Evolutionary conservation across 768 basidiomycete species (phyloP).

Genomic region (Trametes cubensis): DNA sequence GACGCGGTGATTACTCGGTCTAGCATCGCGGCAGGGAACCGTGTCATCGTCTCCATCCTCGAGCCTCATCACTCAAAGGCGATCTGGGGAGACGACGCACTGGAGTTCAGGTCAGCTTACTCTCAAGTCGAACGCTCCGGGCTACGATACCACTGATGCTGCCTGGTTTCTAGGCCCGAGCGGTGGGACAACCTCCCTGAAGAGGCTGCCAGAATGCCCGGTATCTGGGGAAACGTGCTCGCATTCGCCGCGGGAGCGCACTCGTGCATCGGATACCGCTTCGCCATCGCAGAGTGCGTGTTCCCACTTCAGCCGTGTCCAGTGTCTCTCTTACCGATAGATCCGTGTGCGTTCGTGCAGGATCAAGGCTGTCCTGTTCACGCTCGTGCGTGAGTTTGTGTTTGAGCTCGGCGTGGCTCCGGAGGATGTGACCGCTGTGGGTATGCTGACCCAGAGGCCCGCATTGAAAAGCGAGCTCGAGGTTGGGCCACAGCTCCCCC

Average conservation of each 20-base stretch:
- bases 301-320: too few relatives aligned
- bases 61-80: conserved; percentile 51
- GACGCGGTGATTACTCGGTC: too few relatives aligned
- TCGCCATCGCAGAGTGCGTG: conserved; percentile 54
- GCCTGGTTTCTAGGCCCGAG: conserved; percentile 51
- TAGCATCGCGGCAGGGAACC: conserved; percentile 32
- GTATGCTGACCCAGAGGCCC: conserved; percentile 29
- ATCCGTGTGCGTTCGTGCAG: conserved; percentile 5
- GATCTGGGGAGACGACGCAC: conserved; percentile 66
- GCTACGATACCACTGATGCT: too few relatives aligned
- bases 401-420: conserved; percentile 34
- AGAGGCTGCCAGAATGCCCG: conserved; percentile 48
- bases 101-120: conserved; percentile 52
- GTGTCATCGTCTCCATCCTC: conserved; percentile 52
- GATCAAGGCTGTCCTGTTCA: conserved; percentile 37
- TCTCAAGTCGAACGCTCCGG: background rate
- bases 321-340: too few relatives aligned
- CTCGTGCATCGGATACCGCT: conserved; percentile 64
- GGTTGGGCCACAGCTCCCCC: conserved; percentile 28
- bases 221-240: conserved; percentile 57
- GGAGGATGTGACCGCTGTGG: conserved; percentile 24
- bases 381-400: conserved; percentile 34
- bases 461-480: conserved; percentile 22
- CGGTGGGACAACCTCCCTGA: conserved; percentile 53
- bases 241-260: conserved; percentile 63